Evolutionary conservation across 148 eudicot genomes (phyloP).

Genomic region (Amaranthus hypochondriacus): DNA sequence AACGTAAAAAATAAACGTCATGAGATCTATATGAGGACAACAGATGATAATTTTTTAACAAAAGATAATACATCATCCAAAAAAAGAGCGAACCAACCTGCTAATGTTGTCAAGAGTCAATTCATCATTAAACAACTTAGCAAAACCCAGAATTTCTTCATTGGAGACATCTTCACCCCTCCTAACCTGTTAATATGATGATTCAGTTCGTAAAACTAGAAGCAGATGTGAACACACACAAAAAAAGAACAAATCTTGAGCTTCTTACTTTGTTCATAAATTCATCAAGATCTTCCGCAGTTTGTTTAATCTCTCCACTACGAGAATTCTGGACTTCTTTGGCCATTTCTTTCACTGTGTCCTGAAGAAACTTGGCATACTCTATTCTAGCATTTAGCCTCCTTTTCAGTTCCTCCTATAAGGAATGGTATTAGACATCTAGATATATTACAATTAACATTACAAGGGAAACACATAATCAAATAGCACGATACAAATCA

Average conservation of each 20-base stretch:
- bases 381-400: constrained; percentile 73
- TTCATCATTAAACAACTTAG: constrained; percentile 82
- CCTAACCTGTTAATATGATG: constrained; percentile 51
- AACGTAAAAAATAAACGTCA: constrained; percentile 5
- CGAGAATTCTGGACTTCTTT: constrained; percentile 79
- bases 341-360: constrained; percentile 87
- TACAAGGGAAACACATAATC: too few species aligned
- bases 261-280: constrained; percentile 58
- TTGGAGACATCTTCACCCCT: constrained; percentile 72
- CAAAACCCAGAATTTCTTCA: constrained; percentile 72
- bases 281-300: constrained; percentile 83
- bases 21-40: not conserved
- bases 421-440: constrained; percentile 11
- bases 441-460: not conserved
- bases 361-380: constrained; percentile 88
- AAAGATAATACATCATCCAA: not conserved
- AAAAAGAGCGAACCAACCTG: constrained; percentile 43
- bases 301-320: constrained; percentile 70
- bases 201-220: constrained; percentile 3
- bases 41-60: not conserved
- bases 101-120: constrained; percentile 84
- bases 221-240: not conserved
- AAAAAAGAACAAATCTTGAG: constrained; percentile 3
- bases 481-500: constrained; percentile 1
- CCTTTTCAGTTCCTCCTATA: constrained; percentile 70